Percentiles rank a stretch among this genome's conserved stretches.
Conservation (phyloP, 2,329 filamentous ascomycete genomes). For the Xylariomycetidae sp. region DNA sequence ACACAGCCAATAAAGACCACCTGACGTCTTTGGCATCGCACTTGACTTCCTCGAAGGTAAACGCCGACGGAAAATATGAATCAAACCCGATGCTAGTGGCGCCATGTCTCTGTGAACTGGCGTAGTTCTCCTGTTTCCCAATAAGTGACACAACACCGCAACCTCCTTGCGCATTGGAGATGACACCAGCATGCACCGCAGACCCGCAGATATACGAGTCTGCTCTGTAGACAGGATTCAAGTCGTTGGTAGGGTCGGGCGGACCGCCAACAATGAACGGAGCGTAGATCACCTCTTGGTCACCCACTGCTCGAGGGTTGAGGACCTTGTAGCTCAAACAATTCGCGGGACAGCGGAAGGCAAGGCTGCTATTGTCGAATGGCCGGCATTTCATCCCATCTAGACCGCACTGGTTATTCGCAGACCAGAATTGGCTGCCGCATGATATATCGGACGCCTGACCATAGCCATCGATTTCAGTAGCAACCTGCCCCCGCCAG, state of each 20-base stretch:
- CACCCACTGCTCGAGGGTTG: slow-evolving; percentile 72
- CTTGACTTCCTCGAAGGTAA: slow-evolving; percentile 64
- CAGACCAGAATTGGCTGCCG: slow-evolving; percentile 63
- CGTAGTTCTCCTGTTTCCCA: slow-evolving; percentile 62
- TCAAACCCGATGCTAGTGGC: slow-evolving; percentile 76
- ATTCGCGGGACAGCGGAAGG: slow-evolving; percentile 71
- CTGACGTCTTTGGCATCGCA: slow-evolving; percentile 72
- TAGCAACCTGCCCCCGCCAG: slow-evolving; percentile 53
- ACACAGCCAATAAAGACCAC: slow-evolving; percentile 80
- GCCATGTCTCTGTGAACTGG: slow-evolving; percentile 62
- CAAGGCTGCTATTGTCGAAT: slow-evolving; percentile 64
- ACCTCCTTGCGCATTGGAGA: slow-evolving; percentile 67
- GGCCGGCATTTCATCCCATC: slow-evolving; percentile 72
- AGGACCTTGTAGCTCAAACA: slow-evolving; percentile 62
- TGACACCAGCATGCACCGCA: slow-evolving; percentile 77
- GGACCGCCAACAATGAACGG: slow-evolving; percentile 67
- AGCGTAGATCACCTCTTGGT: slow-evolving; percentile 59
- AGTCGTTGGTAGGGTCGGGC: slow-evolving; percentile 33
- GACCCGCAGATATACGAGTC: slow-evolving; percentile 85
- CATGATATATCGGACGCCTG: slow-evolving; percentile 62
- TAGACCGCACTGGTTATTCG: slow-evolving; percentile 68
- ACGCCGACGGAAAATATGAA: slow-evolving; percentile 85
- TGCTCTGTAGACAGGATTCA: slow-evolving; percentile 67
- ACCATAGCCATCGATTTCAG: slow-evolving; percentile 65
- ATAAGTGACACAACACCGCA: slow-evolving; percentile 76